Evolutionary conservation across 2,329 filamentous ascomycete genomes (phyloP).

Genomic region (Hypoxylon sp.): DNA sequence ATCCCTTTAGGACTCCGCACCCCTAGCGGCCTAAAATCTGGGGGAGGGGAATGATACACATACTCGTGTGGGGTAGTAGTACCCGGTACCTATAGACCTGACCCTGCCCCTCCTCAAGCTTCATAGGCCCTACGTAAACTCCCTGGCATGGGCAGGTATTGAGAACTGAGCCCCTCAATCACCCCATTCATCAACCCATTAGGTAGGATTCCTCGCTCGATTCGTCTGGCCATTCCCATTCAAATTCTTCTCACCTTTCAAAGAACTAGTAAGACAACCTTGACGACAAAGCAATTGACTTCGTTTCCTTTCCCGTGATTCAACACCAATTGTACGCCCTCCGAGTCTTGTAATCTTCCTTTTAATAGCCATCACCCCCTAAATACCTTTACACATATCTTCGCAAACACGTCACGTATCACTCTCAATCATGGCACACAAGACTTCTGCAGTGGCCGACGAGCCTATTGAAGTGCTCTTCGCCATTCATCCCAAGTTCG

Average conservation of each 20-base stretch:
- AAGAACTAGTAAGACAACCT: slow-evolving; percentile 26
- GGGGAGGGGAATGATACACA: slow-evolving; percentile 46
- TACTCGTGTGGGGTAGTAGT: slow-evolving; percentile 39
- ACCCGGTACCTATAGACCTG: slow-evolving; percentile 32
- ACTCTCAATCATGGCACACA: slow-evolving; percentile 64
- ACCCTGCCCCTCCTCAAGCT: slow-evolving; percentile 28
- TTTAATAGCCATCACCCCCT: slow-evolving; percentile 15
- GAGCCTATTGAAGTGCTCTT: slow-evolving; percentile 72
- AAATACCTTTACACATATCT: slow-evolving; percentile 21
- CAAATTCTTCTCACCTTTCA: slow-evolving; percentile 39
- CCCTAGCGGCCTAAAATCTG: slow-evolving; percentile 46
- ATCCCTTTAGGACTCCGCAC: slow-evolving; percentile 42
- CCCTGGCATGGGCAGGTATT: slow-evolving; percentile 39
- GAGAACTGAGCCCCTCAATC: slow-evolving; percentile 49
- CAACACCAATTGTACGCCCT: slow-evolving; percentile 29
- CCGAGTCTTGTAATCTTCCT: slow-evolving; percentile 15
- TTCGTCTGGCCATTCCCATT: slow-evolving; percentile 40
- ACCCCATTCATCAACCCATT: slow-evolving; percentile 47
- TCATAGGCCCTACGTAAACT: slow-evolving; percentile 38
- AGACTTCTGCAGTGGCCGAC: slow-evolving; percentile 70
- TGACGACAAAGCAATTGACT: slow-evolving; percentile 44
- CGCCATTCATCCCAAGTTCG: slow-evolving; percentile 71
- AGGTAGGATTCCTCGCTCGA: slow-evolving; percentile 42
- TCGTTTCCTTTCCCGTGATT: slow-evolving; percentile 22
- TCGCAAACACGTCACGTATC: slow-evolving; percentile 28